Conservation (phyloP, 1,284 basidiomycete species). For the Schizopora paradoxa region DNA sequence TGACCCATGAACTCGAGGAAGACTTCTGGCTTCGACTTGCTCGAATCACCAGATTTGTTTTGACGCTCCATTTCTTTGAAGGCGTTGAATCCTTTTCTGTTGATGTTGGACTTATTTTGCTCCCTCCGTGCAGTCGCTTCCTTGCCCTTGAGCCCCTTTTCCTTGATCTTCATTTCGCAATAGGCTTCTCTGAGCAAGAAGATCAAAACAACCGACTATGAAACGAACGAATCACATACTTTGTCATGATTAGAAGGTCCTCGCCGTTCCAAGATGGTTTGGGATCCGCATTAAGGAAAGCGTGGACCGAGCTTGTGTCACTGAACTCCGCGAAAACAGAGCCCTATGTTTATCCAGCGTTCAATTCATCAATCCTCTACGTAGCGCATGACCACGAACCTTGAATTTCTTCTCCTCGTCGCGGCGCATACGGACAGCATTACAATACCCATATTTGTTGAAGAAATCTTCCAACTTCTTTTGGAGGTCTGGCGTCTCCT, state of each 20-base stretch:
- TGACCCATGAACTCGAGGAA: conserved; percentile 67
- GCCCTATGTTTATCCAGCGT: conserved; percentile 51
- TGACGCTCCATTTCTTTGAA: conserved; percentile 74
- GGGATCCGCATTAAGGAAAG: conserved; percentile 75
- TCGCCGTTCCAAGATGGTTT: conserved; percentile 75
- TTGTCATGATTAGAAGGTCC: conserved; percentile 82
- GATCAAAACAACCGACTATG: not conserved
- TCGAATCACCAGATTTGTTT: conserved; percentile 37
- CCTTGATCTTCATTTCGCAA: conserved; percentile 96
- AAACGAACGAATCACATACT: conserved; percentile 42
- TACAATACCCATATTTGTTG: conserved; percentile 74
- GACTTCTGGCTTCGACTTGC: conserved; percentile 46
- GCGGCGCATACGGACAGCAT: conserved; percentile 85
- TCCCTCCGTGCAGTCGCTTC: conserved; percentile 43
- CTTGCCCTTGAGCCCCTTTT: conserved; percentile 81
- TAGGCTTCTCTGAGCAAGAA: conserved; percentile 65
- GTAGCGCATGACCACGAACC: conserved; percentile 34
- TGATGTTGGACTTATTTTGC: conserved; percentile 43
- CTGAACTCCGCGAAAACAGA: conserved; percentile 93
- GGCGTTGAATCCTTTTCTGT: conserved; percentile 75
- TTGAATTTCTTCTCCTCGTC: conserved; percentile 78
- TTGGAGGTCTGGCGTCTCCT: conserved; percentile 70
- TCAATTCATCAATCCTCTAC: not conserved
- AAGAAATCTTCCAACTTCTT: conserved; percentile 81
- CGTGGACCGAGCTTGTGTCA: conserved; percentile 63